Conservation (phyloP, 768 basidiomycete species). For the Calocera cornea region DNA sequence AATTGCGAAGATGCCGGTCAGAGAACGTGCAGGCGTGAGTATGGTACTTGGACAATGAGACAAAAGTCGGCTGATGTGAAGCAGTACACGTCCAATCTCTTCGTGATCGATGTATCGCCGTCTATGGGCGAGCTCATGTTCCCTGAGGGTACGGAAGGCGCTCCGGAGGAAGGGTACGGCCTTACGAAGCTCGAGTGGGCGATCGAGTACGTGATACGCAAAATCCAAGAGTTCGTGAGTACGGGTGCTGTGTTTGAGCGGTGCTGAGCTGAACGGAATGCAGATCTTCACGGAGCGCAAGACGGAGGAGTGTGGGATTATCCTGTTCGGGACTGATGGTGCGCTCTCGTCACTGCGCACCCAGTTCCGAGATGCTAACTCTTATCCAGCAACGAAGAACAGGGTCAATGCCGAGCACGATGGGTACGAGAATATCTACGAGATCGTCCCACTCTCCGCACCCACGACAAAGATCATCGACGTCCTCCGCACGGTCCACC, state of each 20-base stretch:
- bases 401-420: slow-evolving; percentile 43
- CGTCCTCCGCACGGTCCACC: slow-evolving; percentile 44
- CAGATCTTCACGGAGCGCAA: slow-evolving; percentile 86
- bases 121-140: slow-evolving; percentile 68
- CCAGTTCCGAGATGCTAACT: not conserved
- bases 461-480: slow-evolving; percentile 55
- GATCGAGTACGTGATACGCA: slow-evolving; percentile 76
- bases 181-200: slow-evolving; percentile 62
- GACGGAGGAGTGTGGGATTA: slow-evolving; percentile 86
- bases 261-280: not conserved
- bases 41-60: not conserved
- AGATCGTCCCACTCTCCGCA: slow-evolving; percentile 54
- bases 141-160: slow-evolving; percentile 39
- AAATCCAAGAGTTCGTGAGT: slow-evolving; percentile 78
- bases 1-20: not conserved
- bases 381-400: slow-evolving; percentile 46
- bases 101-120: slow-evolving; percentile 74
- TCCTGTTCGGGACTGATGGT: slow-evolving; percentile 77
- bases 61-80: not conserved
- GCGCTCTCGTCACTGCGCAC: slow-evolving; percentile 14
- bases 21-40: not conserved
- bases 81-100: slow-evolving; percentile 28
- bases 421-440: slow-evolving; percentile 60
- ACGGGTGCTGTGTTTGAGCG: not conserved
- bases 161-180: slow-evolving; percentile 40